These are phyloP conservation scores for Aspergillus bombycis DNA, from an alignment of 2,329 filamentous ascomycete species.

Conservation along the genomic window DNA sequence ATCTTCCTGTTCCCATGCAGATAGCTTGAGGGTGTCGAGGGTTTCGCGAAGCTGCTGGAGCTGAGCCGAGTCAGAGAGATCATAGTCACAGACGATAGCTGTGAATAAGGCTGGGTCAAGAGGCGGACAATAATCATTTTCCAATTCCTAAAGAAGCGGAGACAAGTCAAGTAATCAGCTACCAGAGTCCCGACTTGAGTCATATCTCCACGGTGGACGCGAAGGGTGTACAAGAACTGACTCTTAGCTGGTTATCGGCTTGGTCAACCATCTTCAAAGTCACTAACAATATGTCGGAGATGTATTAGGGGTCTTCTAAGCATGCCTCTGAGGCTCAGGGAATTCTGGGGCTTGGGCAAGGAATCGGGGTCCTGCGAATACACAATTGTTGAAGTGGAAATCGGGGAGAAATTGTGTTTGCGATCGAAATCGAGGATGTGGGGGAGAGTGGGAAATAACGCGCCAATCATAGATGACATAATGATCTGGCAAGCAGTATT, in stretches of 20 bases:
- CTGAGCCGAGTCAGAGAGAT: conserved; percentile 59
- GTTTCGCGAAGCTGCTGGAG: conserved; percentile 59
- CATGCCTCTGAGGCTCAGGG: conserved; percentile 20
- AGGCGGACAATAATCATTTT: conserved; percentile 73
- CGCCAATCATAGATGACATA: conserved; percentile 7
- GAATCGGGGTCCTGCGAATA: not conserved
- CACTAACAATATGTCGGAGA: conserved; percentile 19
- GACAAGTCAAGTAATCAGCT: not conserved
- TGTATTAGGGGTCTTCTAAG: conserved; percentile 16
- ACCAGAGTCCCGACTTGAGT: not conserved
- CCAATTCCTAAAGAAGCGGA: conserved; percentile 35
- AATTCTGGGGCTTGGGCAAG: not conserved
- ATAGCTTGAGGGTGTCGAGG: conserved; percentile 67
- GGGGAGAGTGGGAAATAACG: not conserved
- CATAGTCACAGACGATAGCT: conserved; percentile 74
- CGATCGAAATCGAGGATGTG: not conserved
- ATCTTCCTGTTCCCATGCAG: conserved; percentile 70
- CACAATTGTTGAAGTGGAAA: not conserved
- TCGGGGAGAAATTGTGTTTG: not conserved
- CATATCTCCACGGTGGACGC: not conserved
- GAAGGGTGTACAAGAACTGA: conserved; percentile 12
- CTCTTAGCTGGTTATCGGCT: conserved; percentile 17
- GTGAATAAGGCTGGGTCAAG: conserved; percentile 78
- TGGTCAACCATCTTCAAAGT: conserved; percentile 30
- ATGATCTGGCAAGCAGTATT: not conserved